Evolutionary conservation across 1,139 yeast species (phyloP), one percentile per base, ranked within the genome.

Genomic region (Magnusiomyces paraingens): DNA sequence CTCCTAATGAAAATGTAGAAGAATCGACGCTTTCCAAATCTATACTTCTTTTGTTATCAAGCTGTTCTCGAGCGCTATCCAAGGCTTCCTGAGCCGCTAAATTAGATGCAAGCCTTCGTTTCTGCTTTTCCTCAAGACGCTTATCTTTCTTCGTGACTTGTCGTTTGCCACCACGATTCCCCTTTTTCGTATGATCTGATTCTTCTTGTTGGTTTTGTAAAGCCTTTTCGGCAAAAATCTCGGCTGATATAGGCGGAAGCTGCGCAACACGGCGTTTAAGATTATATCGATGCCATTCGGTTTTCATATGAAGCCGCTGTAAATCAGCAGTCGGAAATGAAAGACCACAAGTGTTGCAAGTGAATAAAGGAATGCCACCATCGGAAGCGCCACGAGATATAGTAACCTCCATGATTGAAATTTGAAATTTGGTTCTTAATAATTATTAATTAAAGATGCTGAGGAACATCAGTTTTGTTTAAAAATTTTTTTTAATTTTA

Each of bases 201-300:
- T 79, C 80, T 67, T 79, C 81, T 29, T 61, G 58, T 65, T 62
- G 73, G 68, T 70, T 72, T 59, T 66, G 75, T 64, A 68, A 70
- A 65, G 86, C 79, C 66, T 88, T 86, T 64, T 86, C 93, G 1
- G 93, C 90, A 73, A 88, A 89, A 10, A 83, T 75, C 56, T 87
- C 90, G 1, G 96, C 84, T 20, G 84, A 73, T 50, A 93, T 84
- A 2, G 96, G 84, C 1, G 91, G 84, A 59, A 93, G 73, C 49
- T 81, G 80, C 2, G 96, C 96, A 42, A 93, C 96, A 64, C 96
- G 78, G 70, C 99, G 79, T 70, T 93, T 93, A 66, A 93, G 77
- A 66, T 93, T 91, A 69, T 88, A 93, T 60, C 95, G 78, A 66
- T 90, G 97, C 97, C 97, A 91, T 58, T 91, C 97, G 0, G 96